Percentiles rank a stretch among this genome's conserved stretches.
These are phyloP conservation scores for Fusarium sp. DNA, from an alignment of 2,329 filamentous ascomycete species.

Conservation along the genomic window DNA sequence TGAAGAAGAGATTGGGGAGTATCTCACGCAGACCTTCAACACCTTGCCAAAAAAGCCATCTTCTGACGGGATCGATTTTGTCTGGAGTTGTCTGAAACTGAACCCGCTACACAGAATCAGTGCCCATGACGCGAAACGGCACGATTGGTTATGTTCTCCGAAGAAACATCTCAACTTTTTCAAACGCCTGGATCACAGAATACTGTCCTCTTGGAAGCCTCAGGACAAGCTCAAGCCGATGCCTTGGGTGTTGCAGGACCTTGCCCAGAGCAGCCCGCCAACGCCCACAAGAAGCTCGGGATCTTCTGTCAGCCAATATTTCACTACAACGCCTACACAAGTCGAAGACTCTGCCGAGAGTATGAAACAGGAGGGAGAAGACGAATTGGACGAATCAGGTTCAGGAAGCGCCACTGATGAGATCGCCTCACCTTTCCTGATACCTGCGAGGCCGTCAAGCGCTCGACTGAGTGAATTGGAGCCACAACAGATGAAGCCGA, in stretches of 20 bases:
- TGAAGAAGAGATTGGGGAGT: constrained; percentile 46
- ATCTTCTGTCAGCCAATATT: constrained; percentile 41
- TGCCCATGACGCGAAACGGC: constrained; percentile 49
- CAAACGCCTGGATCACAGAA: constrained; percentile 51
- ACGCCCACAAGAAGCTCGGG: constrained; percentile 13
- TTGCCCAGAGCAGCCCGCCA: constrained; percentile 32
- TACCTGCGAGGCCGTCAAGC: constrained; percentile 1
- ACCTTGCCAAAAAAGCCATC: constrained; percentile 41
- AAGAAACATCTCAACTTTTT: constrained; percentile 53
- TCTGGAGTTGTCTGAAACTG: constrained; percentile 53
- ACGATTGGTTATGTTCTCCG: constrained; percentile 56
- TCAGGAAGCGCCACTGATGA: not conserved
- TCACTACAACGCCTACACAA: constrained; percentile 19
- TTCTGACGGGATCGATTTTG: constrained; percentile 49
- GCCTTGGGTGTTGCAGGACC: constrained; percentile 53
- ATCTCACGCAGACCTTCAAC: constrained; percentile 39
- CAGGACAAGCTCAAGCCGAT: constrained; percentile 53
- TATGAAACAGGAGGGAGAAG: not conserved
- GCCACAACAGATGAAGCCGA: not conserved
- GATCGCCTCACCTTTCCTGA: not conserved
- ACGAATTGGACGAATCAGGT: not conserved
- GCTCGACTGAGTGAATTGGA: not conserved
- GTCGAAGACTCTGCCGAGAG: not conserved
- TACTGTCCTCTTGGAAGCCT: constrained; percentile 48
- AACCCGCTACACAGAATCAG: constrained; percentile 49